Evolutionary conservation across 768 basidiomycete species (phyloP).

Genomic region (Boletus speciosus): DNA sequence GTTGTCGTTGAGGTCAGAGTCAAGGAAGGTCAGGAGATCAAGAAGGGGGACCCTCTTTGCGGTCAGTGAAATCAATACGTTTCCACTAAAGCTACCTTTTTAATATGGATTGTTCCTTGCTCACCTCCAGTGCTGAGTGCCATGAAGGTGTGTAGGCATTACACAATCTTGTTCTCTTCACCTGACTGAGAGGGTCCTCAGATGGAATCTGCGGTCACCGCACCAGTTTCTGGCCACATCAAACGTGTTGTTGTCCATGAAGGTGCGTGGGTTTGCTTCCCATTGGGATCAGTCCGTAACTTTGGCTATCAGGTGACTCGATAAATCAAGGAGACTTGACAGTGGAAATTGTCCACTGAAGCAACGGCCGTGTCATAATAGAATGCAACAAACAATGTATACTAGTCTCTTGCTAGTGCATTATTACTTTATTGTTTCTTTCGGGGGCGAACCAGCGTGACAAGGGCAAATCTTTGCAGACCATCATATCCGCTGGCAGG

Average conservation of each 20-base stretch:
- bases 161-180: neutral
- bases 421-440: neutral
- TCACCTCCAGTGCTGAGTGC: conserved; percentile 75
- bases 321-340: conserved; percentile 92
- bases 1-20: conserved; percentile 98
- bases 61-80: conserved; percentile 46
- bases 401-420: conserved; percentile 11
- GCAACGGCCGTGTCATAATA: conserved; percentile 14
- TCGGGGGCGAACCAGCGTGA: neutral
- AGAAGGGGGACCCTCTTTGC: conserved; percentile 95
- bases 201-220: conserved; percentile 98
- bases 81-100: conserved; percentile 20
- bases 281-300: conserved; percentile 2
- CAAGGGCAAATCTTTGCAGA: neutral
- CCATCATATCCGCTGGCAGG: conserved; percentile 16
- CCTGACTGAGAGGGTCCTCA: conserved; percentile 34
- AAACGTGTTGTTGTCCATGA: conserved; percentile 90
- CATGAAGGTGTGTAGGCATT: conserved; percentile 72
- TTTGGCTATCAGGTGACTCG: conserved; percentile 65
- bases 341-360: conserved; percentile 79
- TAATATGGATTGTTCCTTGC: conserved; percentile 11
- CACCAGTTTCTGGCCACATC: conserved; percentile 94
- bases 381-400: conserved; percentile 16
- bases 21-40: conserved; percentile 96
- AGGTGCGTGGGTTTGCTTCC: conserved; percentile 43